phyloP scores from a whole-genome alignment of 2,329 filamentous ascomycete species.

The Verticillium longisporum region DNA sequence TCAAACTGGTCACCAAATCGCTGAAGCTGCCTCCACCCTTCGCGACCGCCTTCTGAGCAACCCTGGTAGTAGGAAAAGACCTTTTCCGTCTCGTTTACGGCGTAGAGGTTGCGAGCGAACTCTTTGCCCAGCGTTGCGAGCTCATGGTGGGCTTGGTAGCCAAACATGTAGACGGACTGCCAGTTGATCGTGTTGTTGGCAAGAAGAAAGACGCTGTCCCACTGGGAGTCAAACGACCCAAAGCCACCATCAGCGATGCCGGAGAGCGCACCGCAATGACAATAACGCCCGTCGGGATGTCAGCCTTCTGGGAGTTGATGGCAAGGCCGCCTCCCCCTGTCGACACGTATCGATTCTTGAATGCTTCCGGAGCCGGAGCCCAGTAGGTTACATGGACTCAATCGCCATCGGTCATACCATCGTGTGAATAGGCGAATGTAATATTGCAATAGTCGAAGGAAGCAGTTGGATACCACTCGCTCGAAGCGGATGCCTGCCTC shows the following conservation, averaged over 20 bases:
- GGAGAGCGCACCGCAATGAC: slow-evolving; percentile 40
- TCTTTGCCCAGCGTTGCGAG: slow-evolving; percentile 32
- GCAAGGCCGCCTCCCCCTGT: slow-evolving; percentile 38
- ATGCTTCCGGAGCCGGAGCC: slow-evolving; percentile 32
- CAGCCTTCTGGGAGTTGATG: slow-evolving; percentile 26
- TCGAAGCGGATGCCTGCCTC: slow-evolving; percentile 21
- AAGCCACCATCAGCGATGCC: slow-evolving; percentile 45
- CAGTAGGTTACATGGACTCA: slow-evolving; percentile 29
- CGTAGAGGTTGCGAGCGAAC: slow-evolving; percentile 33
- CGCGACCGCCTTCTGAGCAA: slow-evolving; percentile 46
- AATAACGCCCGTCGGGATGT: slow-evolving; percentile 30
- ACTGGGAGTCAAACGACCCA: slow-evolving; percentile 33
- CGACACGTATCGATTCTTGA: slow-evolving; percentile 37
- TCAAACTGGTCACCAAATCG: slow-evolving; percentile 41
- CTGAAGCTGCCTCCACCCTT: slow-evolving; percentile 42
- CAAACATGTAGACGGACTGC: slow-evolving; percentile 27
- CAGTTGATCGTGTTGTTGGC: slow-evolving; percentile 31
- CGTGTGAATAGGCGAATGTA: slow-evolving; percentile 36
- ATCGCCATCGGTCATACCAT: slow-evolving; percentile 23
- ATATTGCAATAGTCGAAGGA: slow-evolving; percentile 37
- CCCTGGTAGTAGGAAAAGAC: slow-evolving; percentile 45
- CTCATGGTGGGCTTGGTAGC: slow-evolving; percentile 28
- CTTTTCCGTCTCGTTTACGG: slow-evolving; percentile 16
- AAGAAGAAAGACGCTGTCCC: slow-evolving; percentile 26
- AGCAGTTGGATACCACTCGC: slow-evolving; percentile 20